Evolutionary conservation across 1,139 yeast genomes (phyloP).

Genomic region (Nakaseomyces nivariensis): DNA sequence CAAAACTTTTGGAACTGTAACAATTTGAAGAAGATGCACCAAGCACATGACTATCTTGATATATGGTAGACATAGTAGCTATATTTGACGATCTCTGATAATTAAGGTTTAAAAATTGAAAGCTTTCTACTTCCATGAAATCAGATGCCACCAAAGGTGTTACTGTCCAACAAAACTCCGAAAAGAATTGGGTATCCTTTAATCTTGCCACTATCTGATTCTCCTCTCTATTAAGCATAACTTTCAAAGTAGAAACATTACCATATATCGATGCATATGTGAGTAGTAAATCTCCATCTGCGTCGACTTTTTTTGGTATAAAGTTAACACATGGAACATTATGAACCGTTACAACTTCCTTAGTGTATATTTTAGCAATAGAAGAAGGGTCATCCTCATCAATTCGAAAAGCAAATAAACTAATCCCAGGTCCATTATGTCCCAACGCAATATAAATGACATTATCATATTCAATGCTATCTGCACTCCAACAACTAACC

Average conservation of each 20-base stretch:
- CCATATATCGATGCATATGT: conserved; percentile 17
- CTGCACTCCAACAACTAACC: conserved; percentile 22
- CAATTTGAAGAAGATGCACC: conserved; percentile 11
- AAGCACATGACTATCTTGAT: conserved; percentile 16
- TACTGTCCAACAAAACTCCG: conserved; percentile 14
- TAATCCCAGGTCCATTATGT: conserved; percentile 19
- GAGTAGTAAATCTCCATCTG: conserved; percentile 9
- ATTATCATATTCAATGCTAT: conserved; percentile 8
- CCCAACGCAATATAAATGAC: conserved; percentile 16
- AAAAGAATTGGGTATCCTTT: conserved; percentile 17
- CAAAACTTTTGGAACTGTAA: conserved; percentile 14
- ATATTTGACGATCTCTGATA: conserved; percentile 14
- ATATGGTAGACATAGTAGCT: conserved; percentile 12
- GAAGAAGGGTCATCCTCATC: neutral
- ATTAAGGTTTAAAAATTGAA: conserved; percentile 18
- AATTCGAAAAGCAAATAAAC: conserved; percentile 11
- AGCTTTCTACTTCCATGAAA: conserved; percentile 15
- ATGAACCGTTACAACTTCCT: conserved; percentile 11
- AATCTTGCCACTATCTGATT: conserved; percentile 4
- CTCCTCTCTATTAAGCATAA: conserved; percentile 5
- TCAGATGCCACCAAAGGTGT: conserved; percentile 13
- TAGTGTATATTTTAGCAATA: neutral
- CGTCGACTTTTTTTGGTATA: conserved; percentile 8
- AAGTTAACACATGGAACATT: conserved; percentile 16
- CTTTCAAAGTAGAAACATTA: conserved; percentile 11